Evolutionary conservation across 441 rosid genomes (phyloP).

Genomic region (Gossypium gossypioides): DNA sequence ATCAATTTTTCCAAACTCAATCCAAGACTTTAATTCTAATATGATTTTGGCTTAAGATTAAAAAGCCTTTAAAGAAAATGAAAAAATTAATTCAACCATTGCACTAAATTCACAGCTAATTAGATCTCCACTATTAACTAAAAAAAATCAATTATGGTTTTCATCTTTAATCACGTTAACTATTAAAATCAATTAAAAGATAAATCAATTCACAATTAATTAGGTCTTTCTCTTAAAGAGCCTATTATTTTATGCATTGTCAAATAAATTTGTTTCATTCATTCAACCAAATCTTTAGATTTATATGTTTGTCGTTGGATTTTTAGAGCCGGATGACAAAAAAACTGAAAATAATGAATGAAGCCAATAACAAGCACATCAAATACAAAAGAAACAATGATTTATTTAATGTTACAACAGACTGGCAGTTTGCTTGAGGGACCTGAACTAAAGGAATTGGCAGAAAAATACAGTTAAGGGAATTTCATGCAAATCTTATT

Average conservation of each 20-base stretch:
- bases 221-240: too few species aligned
- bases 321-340: neutral
- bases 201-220: too few species aligned
- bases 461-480: neutral
- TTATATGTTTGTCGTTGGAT: neutral
- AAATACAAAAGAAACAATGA: neutral
- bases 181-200: too few species aligned
- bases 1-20: too few species aligned
- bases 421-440: neutral
- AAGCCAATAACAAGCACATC: neutral
- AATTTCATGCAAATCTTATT: neutral
- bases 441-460: neutral
- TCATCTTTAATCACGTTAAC: too few species aligned
- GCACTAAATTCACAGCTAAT: too few species aligned
- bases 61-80: too few species aligned
- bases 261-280: neutral
- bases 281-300: neutral
- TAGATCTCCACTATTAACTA: too few species aligned
- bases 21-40: too few species aligned
- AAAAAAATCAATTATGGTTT: too few species aligned
- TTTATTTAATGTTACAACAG: conserved; percentile 2
- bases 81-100: too few species aligned
- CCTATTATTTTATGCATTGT: neutral
- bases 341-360: neutral
- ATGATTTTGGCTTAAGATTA: too few species aligned